Evolutionary conservation across 371 early-diverging fungal species (phyloP), one percentile per base, ranked within the genome.

Genomic region (Zopfochytrium polystomum): DNA sequence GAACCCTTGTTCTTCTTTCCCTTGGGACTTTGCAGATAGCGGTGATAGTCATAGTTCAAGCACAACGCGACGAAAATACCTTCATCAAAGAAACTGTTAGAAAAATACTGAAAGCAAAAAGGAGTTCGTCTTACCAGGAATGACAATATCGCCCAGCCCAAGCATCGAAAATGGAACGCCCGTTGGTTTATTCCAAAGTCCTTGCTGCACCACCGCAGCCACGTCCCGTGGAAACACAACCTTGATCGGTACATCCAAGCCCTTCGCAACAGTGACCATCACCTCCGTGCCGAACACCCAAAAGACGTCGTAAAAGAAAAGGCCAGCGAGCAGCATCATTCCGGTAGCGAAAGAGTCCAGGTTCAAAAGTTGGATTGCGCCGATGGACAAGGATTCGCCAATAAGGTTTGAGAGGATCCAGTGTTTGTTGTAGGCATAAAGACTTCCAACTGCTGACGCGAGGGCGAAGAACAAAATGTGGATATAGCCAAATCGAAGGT

Each of bases 221-320:
- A 89, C 75, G 34, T 87, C 75, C 51, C 86, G 84, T n/a, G 97
- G 96, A 80, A 87, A 95, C 49, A 94, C 78, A 20, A 98, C 87
- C 81, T 96, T 96, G 76, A 98, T 91, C 44, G 98, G 98, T 0
- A 91, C 93, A 69, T 98, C 96, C 77, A 96, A 90, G 67, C 85
- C 87, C 79, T 90, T 93, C 45, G 98, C 98, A 33, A 98, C 98
- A 0, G 90, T 89, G 25, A 96, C 95, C 98, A 98, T 98, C 51
- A 98, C 98, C 53, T 93, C 92, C 1, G 97, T 96, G 30, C 95
- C 95, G 81, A 96, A 98, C 54, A 98, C 98, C 97, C 97, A 98
- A 67, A 96, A 98, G 56, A 98, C 87, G 73, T 98, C 98, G 68
- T 98, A 98, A 47, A 94, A 70, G 77, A 98, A 98, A 44, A 98